phyloP scores from a whole-genome alignment of 805 yeast genomes.

The Starmerella geochares region DNA sequence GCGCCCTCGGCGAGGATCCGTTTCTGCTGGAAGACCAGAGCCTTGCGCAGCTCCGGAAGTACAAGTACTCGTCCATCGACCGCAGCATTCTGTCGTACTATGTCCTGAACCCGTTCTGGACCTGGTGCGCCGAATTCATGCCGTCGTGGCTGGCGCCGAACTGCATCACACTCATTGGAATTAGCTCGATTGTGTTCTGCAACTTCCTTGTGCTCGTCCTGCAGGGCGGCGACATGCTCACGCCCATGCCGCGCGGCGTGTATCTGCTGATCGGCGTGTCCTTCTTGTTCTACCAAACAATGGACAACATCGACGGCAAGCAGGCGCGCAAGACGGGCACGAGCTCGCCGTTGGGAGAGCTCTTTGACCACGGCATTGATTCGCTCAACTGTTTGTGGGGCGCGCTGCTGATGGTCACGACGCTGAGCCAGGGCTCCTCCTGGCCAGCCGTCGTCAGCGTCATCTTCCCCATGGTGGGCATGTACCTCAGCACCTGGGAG shows the following conservation, averaged over 20 bases:
- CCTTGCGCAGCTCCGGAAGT: constrained; percentile 24
- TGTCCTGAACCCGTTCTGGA: constrained; percentile 80
- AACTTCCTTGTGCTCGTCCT: constrained; percentile 50
- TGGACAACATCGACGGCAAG: constrained; percentile 94
- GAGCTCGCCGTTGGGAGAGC: constrained; percentile 88
- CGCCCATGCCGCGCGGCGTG: constrained; percentile 61
- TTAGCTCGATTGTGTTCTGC: constrained; percentile 58
- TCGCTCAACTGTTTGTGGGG: constrained; percentile 72
- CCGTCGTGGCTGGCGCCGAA: constrained; percentile 94
- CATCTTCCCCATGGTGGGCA: constrained; percentile 41
- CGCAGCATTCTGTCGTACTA: constrained; percentile 68
- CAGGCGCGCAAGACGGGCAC: constrained; percentile 94
- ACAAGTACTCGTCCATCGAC: constrained; percentile 46
- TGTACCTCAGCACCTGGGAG: constrained; percentile 79
- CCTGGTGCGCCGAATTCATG: constrained; percentile 61
- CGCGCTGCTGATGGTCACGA: constrained; percentile 61
- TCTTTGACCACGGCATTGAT: constrained; percentile 84
- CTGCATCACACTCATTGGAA: constrained; percentile 73
- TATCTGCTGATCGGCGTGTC: constrained; percentile 72
- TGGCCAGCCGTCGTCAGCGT: constrained; percentile 35
- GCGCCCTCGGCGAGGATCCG: constrained; percentile 22
- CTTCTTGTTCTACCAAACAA: constrained; percentile 82
- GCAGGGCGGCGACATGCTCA: constrained; percentile 54
- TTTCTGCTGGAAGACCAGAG: constrained; percentile 23
- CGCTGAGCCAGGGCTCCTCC: constrained; percentile 63